Base-by-base conservation (phyloP, 2,329 filamentous ascomycete species). In the Aschersonia sp. region DNA sequence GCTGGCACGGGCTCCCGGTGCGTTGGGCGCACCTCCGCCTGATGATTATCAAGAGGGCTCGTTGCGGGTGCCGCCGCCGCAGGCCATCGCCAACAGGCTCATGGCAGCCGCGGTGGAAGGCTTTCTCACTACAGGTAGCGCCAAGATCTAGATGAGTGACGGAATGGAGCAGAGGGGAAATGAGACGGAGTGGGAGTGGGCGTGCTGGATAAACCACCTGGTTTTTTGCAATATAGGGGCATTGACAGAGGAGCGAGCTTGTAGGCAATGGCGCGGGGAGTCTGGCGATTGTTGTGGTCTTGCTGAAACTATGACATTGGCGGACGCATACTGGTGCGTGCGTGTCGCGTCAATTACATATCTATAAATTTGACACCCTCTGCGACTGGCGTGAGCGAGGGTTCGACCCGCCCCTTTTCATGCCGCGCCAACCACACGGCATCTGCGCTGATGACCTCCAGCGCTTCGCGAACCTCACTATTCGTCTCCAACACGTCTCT, bases 31-130 rank as follows among this genome's bases (percentile, higher is more conserved):
- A 42, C 61, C 69, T 1, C 68, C 82, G 1, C 76, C 78, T 0
- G 67, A 75, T 41, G 82, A 74, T 9, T 89, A 88, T 59, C 83
- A 80, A 60, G 79, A 89, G 61, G 88, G 87, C 0, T 78, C 73
- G 4, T 63, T 98, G 68, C 77, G 87, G 48, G 64, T 98, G 60
- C 92, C 92, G 43, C 87, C 88, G 2, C 69, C 73, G 50, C 94
- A 88, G 37, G 90, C 92, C 1, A 97, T 98, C 73, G 92, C 92
- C 12, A 85, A 97, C 63, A 85, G 89, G 61, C 66, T 97, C 59
- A 80, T 98, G 56, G 74, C 71, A 46, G 87, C 88, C 1, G 87
- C 95, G 11, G 76, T 83, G 1, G 78, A 81, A 46, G 87, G 87
- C 0, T 92, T 85, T 61, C 68, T 85, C 50, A 72, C 22, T 22